Evolutionary conservation across 208 protist species (phyloP), one percentile per base, ranked within the genome.

Genomic region (Trypanosomatidae sp.): DNA sequence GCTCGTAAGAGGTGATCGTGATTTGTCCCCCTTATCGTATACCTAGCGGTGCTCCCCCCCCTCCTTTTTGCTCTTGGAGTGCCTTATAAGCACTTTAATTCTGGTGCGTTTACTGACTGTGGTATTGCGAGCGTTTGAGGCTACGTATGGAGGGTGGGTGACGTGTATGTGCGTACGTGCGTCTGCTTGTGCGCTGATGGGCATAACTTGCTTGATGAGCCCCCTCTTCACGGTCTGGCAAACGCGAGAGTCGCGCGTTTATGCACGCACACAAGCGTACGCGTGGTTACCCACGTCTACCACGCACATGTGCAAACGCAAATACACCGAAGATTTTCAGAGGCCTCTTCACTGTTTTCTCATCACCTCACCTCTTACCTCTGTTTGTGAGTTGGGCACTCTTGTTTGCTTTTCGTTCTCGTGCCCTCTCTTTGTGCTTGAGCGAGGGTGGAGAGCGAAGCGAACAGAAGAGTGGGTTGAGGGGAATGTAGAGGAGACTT

Each of bases 331-430:
- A 22, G 50, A 6, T n/a, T 0, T 25, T 28, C 5, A 5, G 7
- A 55, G 50, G 8, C 22, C 47, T 67, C 41, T 15, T 67, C 12
- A 9, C 15, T 46, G 41, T 52, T 12, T 9, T 5, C 10, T 47
- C 5, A 41, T 39, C 33, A 46, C 25, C 3, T 67, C 39, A 67
- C 19, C 71, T 56, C 12, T 75, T 8, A 30, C 46, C 49, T 44
- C 50, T 8, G 10, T 6, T 39, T 39, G 3, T 39, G 36, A 3
- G 36, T 39, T 39, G 36, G 36, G 3, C 33, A 66, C 36, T 58
- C 36, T 73, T 73, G 12, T 46, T 71, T 71, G 15, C 60, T 36
- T 71, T 65, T 62, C 39, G 19, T 65, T 41, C 52, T 62, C 50
- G 30, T 22, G 4, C 52, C n/a, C 52, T 53, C 25, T 67, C 50